These are phyloP conservation scores for Podospora fimiseda DNA, from an alignment of 495 filamentous ascomycete genomes.

Conservation along the genomic window DNA sequence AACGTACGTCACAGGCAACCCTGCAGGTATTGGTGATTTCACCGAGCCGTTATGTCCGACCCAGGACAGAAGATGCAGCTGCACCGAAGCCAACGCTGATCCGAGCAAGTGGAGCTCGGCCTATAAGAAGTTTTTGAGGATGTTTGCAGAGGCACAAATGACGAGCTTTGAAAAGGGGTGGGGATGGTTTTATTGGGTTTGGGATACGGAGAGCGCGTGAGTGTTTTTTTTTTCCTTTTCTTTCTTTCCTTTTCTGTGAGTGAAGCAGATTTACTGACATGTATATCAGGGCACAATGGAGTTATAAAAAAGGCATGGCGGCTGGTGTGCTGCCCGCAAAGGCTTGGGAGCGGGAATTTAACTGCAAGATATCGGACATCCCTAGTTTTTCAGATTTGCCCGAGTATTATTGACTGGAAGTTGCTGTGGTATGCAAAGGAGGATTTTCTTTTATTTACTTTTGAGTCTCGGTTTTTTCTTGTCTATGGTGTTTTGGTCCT, in stretches of 20 bases:
- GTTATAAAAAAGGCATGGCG: slow-evolving; percentile 76
- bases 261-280: slow-evolving; percentile 37
- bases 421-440: no score
- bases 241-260: neutral
- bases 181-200: slow-evolving; percentile 99
- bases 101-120: slow-evolving; percentile 55
- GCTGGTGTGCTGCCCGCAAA: slow-evolving; percentile 78
- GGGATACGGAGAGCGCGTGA: slow-evolving; percentile 43
- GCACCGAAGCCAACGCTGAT: slow-evolving; percentile 68
- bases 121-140: slow-evolving; percentile 82
- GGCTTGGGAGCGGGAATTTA: slow-evolving; percentile 69
- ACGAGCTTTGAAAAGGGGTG: slow-evolving; percentile 78
- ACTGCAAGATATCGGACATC: slow-evolving; percentile 57
- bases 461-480: neutral
- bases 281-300: slow-evolving; percentile 87
- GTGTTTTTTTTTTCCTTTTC: slow-evolving; percentile 9
- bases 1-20: slow-evolving; percentile 54
- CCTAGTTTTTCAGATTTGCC: slow-evolving; percentile 63
- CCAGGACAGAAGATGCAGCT: slow-evolving; percentile 58
- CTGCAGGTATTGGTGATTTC: slow-evolving; percentile 36
- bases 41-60: slow-evolving; percentile 67
- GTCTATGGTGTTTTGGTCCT: neutral
- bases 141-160: slow-evolving; percentile 97
- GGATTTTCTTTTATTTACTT: neutral
- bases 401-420: slow-evolving; percentile 72